Evolutionary conservation across 305 asterid genomes (phyloP).

Genomic region (Caryopteris hybrid): DNA sequence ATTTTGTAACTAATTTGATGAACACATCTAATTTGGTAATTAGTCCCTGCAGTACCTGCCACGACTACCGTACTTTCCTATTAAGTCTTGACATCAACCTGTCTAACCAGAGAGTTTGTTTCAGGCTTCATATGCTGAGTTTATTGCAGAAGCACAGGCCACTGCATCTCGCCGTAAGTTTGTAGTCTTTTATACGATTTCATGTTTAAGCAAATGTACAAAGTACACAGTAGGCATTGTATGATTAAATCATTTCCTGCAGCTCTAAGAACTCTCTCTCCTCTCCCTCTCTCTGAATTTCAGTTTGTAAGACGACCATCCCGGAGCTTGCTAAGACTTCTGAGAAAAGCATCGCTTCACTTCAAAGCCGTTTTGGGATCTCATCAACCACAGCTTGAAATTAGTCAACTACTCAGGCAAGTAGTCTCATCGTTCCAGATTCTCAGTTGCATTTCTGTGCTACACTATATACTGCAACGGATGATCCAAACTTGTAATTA

Average conservation of each 20-base stretch:
- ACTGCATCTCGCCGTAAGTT: slow-evolving; percentile 74
- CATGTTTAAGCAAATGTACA: background rate
- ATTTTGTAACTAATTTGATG: background rate
- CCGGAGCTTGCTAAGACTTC: slow-evolving; percentile 62
- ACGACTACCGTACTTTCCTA: background rate
- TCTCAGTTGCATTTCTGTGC: background rate
- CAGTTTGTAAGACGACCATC: slow-evolving; percentile 68
- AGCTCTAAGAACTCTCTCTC: background rate
- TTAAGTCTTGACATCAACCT: background rate
- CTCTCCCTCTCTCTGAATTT: slow-evolving; percentile 5
- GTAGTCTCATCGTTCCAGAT: background rate
- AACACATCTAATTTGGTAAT: background rate
- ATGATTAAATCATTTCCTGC: background rate
- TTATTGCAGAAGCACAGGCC: slow-evolving; percentile 65
- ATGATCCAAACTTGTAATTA: background rate
- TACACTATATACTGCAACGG: background rate
- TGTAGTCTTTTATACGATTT: background rate
- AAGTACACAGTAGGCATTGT: background rate
- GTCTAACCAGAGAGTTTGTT: slow-evolving; percentile 25
- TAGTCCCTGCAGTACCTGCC: slow-evolving; percentile 1
- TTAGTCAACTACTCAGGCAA: slow-evolving; percentile 21
- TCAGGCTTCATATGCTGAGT: slow-evolving; percentile 77
- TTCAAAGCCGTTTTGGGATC: slow-evolving; percentile 66
- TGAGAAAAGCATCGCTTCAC: slow-evolving; percentile 66
- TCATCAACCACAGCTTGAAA: slow-evolving; percentile 33